Evolutionary conservation across 2,329 filamentous ascomycete species (phyloP).

Genomic region (Colletotrichum agaves): DNA sequence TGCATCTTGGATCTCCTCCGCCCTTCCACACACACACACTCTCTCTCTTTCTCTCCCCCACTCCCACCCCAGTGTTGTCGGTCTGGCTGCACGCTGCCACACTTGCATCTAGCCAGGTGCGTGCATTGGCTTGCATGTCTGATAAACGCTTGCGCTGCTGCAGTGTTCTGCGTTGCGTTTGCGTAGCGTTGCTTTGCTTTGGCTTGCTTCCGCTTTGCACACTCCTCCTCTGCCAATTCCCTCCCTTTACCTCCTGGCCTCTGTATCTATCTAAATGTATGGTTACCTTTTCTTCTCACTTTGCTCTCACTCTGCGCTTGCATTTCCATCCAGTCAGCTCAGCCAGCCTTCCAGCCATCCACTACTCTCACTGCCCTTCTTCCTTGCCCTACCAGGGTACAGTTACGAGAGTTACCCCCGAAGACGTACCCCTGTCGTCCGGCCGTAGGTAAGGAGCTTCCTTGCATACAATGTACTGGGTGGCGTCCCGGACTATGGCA

Average conservation of each 20-base stretch:
- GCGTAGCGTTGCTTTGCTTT: slow-evolving; percentile 16
- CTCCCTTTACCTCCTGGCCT: background rate
- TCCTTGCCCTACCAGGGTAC: background rate
- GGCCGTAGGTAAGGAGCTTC: slow-evolving; percentile 14
- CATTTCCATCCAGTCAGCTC: slow-evolving; percentile 5
- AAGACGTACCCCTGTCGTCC: slow-evolving; percentile 2
- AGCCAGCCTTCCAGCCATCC: background rate
- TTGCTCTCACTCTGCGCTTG: slow-evolving; percentile 16
- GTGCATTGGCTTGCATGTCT: slow-evolving; percentile 36
- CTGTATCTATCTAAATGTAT: background rate
- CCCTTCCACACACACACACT: background rate
- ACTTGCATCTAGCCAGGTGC: slow-evolving; percentile 31
- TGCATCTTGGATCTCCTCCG: background rate
- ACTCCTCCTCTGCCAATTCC: slow-evolving; percentile 1
- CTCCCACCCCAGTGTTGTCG: slow-evolving; percentile 31
- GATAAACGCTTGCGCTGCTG: slow-evolving; percentile 33
- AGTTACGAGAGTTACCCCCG: slow-evolving; percentile 3
- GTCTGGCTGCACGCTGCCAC: slow-evolving; percentile 36
- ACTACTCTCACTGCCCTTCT: background rate
- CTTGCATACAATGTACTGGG: slow-evolving; percentile 25
- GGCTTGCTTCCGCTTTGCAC: slow-evolving; percentile 14
- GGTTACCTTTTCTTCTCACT: slow-evolving; percentile 6
- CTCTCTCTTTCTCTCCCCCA: background rate
- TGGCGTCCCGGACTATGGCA: slow-evolving; percentile 28
- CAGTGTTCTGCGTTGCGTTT: slow-evolving; percentile 5